phyloP scores from a whole-genome alignment of 257 asterid species.

The Scutellaria baicalensis region DNA sequence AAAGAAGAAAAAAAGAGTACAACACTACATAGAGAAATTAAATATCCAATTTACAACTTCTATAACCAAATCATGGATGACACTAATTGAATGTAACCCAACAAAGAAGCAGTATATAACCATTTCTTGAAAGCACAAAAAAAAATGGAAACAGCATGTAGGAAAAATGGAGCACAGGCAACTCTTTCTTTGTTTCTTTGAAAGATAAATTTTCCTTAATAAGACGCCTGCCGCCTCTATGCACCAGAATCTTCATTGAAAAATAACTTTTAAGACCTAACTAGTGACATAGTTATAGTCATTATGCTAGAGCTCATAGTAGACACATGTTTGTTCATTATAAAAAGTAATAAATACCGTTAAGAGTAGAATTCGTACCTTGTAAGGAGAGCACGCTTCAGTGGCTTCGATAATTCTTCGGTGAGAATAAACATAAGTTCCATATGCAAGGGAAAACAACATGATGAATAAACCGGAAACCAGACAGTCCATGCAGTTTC shows the following conservation, averaged over 20 bases:
- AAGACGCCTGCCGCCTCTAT: not conserved
- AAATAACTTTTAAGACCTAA: too few relatives aligned
- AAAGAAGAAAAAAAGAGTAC: not conserved
- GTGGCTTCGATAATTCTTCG: slow-evolving; percentile 72
- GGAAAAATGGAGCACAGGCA: not conserved
- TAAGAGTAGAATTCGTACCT: slow-evolving; percentile 32
- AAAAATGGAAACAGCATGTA: not conserved
- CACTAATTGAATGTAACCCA: not conserved
- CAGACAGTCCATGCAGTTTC: slow-evolving; percentile 67
- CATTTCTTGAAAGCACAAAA: not conserved
- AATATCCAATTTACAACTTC: not conserved
- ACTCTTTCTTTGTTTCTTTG: not conserved
- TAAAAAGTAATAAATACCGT: not conserved
- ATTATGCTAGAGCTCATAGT: too few relatives aligned
- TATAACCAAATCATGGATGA: not conserved
- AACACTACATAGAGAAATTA: not conserved
- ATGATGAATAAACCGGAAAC: slow-evolving; percentile 70
- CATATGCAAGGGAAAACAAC: slow-evolving; percentile 62
- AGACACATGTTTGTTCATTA: not conserved
- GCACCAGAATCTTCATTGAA: too few relatives aligned
- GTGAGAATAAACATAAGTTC: slow-evolving; percentile 66
- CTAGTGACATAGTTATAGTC: too few relatives aligned
- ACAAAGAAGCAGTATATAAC: not conserved
- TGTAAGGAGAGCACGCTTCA: slow-evolving; percentile 54
- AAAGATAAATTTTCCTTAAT: not conserved